Base-by-base conservation (phyloP, 495 filamentous ascomycete species). In the Aspergillus leporis region DNA sequence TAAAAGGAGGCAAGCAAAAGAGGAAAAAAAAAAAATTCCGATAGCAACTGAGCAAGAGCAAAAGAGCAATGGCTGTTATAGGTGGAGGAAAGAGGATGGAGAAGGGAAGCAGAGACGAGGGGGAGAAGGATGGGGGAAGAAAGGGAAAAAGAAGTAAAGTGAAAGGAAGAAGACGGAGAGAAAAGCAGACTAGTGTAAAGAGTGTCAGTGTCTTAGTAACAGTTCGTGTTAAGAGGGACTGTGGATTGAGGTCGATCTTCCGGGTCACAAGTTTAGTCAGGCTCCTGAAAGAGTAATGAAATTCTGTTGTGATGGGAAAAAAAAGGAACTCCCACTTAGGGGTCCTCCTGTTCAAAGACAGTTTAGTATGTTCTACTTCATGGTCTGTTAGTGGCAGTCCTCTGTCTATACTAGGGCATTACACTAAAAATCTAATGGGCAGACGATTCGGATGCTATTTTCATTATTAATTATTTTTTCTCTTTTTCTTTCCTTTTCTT, bases 1-100 rank as follows among this genome's bases (percentile, higher is more conserved):
- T 34, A 57, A 58, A 54, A 58, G 47, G 31, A 56, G 53, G 62
- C 56, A 58, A 58, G 34, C 49, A 41, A 61, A 60, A 51, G 51
- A 55, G 53, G 57, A 61, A 55, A 60, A 60, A 60, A 59, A 56
- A 55, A 53, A 64, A 53, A 59, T 53, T 59, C 61, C 58, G 62
- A 65, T 64, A 52, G 55, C 30, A 56, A 36, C 38, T 60, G 43
- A 48, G 61, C 22, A 66, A 66, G 58, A 61, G 55, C 50, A 43
- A 63, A 67, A 21, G 22, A 57, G 62, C 46, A 45, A 34, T 30
- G 40, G 40, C 18, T 45, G 51, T 25, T 45, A 65, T 63, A 59
- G 61, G 59, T 59, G 47, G 66, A 66, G 23, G 38, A 57, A 59
- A 50, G 46, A 55, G 45, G 55, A 53, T 55, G 59, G 53, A 46